Conservation (phyloP, 495 filamentous ascomycete species). For the Trypethelium eluteriae region DNA sequence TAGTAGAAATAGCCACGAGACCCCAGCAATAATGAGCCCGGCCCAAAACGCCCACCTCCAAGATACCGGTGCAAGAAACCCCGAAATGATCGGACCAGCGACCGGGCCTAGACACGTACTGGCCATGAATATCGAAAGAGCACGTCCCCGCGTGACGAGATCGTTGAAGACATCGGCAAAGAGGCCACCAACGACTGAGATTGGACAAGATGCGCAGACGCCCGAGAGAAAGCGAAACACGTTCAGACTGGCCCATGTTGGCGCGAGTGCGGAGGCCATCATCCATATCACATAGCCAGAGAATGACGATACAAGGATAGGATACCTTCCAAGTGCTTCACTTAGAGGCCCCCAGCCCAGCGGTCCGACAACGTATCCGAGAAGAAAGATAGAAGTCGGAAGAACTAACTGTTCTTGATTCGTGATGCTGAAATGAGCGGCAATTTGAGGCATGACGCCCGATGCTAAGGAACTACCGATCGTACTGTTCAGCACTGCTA, state of each 20-base stretch:
- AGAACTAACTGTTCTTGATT: slow-evolving; percentile 54
- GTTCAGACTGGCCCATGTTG: slow-evolving; percentile 57
- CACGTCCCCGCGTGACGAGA: slow-evolving; percentile 53
- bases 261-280: slow-evolving; percentile 60
- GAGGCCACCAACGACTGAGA: slow-evolving; percentile 63
- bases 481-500: slow-evolving; percentile 66
- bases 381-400: slow-evolving; percentile 65
- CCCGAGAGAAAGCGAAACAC: slow-evolving; percentile 63
- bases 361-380: slow-evolving; percentile 63
- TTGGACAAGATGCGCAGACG: slow-evolving; percentile 56
- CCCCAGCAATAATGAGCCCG: slow-evolving; percentile 42
- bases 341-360: slow-evolving; percentile 61
- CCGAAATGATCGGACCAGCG: slow-evolving; percentile 35
- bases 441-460: slow-evolving; percentile 53
- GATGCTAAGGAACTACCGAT: slow-evolving; percentile 61
- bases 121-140: slow-evolving; percentile 65
- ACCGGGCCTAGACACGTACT: slow-evolving; percentile 43
- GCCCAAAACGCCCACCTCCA: slow-evolving; percentile 54
- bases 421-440: slow-evolving; percentile 50
- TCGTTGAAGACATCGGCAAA: slow-evolving; percentile 65
- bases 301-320: slow-evolving; percentile 55
- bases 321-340: slow-evolving; percentile 61
- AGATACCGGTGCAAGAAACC: slow-evolving; percentile 25
- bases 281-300: slow-evolving; percentile 58
- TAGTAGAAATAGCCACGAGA: slow-evolving; percentile 34